Base-by-base conservation (phyloP, 148 eudicot genomes). In the Cornus kousa region DNA sequence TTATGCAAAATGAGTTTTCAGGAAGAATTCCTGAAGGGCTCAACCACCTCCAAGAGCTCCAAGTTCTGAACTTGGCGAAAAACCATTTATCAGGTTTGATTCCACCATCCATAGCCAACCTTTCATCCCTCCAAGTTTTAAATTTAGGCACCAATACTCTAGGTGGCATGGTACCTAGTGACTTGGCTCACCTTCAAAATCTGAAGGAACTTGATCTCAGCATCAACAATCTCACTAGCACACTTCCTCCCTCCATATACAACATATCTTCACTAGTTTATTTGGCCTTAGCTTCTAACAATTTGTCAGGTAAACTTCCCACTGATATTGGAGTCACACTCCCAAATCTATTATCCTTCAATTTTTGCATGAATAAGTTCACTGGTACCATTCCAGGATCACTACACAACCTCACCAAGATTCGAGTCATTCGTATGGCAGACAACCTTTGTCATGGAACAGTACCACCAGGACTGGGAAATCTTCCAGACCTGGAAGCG, bases 371-470 rank as follows among this genome's bases (percentile, higher is more conserved):
- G 81, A 88, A 88, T 72, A 83, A 84, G 23, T 86, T 90, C 76
- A 88, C 88, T 0, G 90, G 93, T 24, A 72, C 80, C 12, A 86
- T 88, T 59, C 93, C 93, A 14, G 84, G 85, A 24, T 90, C 91
- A 0, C 79, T 90, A 80, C 88, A 85, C 70, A 90, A 88, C 67
- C 85, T 85, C 62, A 80, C 89, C 14, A 85, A 87, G 28, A 83
- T 90, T 33, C 67, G 79, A 72, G 70, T 74, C 14, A 88, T 90
- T 48, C 83, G 84, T 0, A 69, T 88, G 83, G 83, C 88, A 14
- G 68, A 76, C 64, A 90, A 90, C 70, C 82, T 53, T 57, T 82
- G 88, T 16, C 79, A 80, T 14, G 93, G 93, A 59, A 73, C 68
- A 17, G 76, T 90, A 22, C 91, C 93, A 9, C 86, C 91, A 7